phyloP scores from a whole-genome alignment of 2,329 filamentous ascomycete species.

The Neonectria ditissima region DNA sequence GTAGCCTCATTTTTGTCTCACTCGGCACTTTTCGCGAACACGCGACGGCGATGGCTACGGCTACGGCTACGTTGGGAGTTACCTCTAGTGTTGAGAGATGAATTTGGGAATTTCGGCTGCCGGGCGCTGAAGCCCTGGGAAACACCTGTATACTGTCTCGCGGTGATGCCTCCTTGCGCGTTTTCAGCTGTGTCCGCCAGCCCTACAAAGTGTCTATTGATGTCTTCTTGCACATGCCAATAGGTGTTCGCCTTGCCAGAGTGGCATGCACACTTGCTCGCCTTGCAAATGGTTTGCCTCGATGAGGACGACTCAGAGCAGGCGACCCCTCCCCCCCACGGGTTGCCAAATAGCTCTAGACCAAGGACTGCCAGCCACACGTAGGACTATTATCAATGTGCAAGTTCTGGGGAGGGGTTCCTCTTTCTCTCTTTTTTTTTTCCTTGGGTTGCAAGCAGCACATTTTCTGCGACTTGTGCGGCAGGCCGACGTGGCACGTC shows the following conservation, averaged over 20 bases:
- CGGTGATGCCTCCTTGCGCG: not conserved
- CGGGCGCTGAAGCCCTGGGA: conserved; percentile 26
- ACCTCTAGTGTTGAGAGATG: conserved; percentile 27
- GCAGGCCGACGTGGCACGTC: conserved; percentile 18
- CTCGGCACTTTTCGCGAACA: conserved; percentile 23
- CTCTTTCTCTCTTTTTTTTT: too few species aligned
- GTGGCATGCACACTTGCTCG: conserved; percentile 9
- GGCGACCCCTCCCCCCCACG: not conserved
- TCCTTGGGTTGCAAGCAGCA: not conserved
- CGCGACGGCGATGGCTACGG: conserved; percentile 23
- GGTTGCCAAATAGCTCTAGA: not conserved
- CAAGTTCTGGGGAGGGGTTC: not conserved
- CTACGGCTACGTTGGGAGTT: conserved; percentile 27
- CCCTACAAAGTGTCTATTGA: not conserved
- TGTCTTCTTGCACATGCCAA: not conserved
- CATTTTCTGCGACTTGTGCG: conserved; percentile 6
- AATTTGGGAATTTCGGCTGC: conserved; percentile 24
- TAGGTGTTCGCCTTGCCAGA: not conserved
- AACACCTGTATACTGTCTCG: not conserved
- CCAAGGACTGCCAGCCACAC: not conserved
- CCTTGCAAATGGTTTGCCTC: conserved; percentile 9
- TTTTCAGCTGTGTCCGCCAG: not conserved
- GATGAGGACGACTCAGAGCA: not conserved
- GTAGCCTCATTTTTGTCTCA: conserved; percentile 27
- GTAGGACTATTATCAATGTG: not conserved